Conservation (phyloP, 2,329 filamentous ascomycete genomes). For the Diaporthe sp. region DNA sequence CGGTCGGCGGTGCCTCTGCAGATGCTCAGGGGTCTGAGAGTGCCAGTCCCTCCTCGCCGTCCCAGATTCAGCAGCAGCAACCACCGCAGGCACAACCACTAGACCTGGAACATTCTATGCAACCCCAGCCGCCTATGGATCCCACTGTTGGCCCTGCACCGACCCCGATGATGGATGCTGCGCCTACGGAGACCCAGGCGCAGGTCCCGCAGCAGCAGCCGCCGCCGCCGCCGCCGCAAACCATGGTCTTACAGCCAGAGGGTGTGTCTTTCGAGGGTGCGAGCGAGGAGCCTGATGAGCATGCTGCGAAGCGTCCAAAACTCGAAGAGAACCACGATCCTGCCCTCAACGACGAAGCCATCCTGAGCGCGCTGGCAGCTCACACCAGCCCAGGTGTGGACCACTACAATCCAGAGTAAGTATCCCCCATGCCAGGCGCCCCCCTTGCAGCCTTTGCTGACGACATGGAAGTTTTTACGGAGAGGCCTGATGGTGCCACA, state of each 20-base stretch:
- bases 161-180: conserved; percentile 37
- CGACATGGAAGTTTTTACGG: conserved; percentile 30
- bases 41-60: conserved; percentile 22
- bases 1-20: conserved; percentile 24
- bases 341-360: conserved; percentile 60
- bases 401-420: conserved; percentile 59
- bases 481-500: conserved; percentile 25
- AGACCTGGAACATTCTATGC: conserved; percentile 37
- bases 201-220: conserved; percentile 43
- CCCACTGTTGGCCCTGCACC: conserved; percentile 37
- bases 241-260: conserved; percentile 46
- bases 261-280: conserved; percentile 36
- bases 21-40: conserved; percentile 10
- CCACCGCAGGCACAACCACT: conserved; percentile 26
- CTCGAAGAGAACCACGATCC: conserved; percentile 52
- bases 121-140: conserved; percentile 38
- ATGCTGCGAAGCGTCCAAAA: conserved; percentile 55
- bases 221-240: conserved; percentile 43
- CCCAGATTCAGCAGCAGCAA: conserved; percentile 25
- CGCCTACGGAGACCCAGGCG: conserved; percentile 41
- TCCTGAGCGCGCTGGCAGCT: conserved; percentile 59
- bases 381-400: conserved; percentile 56
- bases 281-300: conserved; percentile 48
- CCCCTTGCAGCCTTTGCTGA: conserved; percentile 3
- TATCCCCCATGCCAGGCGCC: background rate